Base-by-base conservation (phyloP, 2,329 filamentous ascomycete genomes). In the Trichoderma citrinoviride region DNA sequence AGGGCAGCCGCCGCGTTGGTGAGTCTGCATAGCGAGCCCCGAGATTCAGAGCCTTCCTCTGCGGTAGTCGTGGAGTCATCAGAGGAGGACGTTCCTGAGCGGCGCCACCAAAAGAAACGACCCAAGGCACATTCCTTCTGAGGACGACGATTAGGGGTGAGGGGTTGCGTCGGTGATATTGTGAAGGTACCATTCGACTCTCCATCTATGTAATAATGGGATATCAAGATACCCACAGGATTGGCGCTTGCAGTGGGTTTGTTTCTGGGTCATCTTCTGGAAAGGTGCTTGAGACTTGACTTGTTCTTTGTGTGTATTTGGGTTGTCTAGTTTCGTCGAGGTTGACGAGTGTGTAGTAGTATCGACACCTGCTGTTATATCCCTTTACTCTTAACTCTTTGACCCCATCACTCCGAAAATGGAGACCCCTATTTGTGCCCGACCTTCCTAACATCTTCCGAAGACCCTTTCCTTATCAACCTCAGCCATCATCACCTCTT, bases 1-100 rank as follows among this genome's bases (percentile, higher is more conserved):
- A 64, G 50, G n/a, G 68, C 66, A 10, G 68, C 68, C 0, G 65
- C 33, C 12, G 65, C 56, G 6, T 61, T 70, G 21, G 40, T 70
- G 46, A 66, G 66, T 12, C 27, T 70, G 12, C 65, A 65, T 3
- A 54, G 43, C 25, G 67, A 68, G 6, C 8, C 27, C 17, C 53
- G 61, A 44, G 19, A 33, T 15, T 41, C 41, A 14, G 56, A 15
- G 7, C 3, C 4, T 15, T 27, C 50, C 33, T 40, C 50, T 5
- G 17, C 65, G 5, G 21, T 23, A 3, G 46, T 40, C 3, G 37
- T 50, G 27, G 57, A 63, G 15, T 33, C 44, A 17, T 60, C 56
- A 17, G 60, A 64, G 7, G 29, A 64, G 7, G 65, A 66, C 7
- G 23, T 55, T 4, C 2, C 37, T 2, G 61, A 49, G 8, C 44